phyloP scores from a whole-genome alignment of 2,329 filamentous ascomycete species.

The Diaporthe ampelina region DNA sequence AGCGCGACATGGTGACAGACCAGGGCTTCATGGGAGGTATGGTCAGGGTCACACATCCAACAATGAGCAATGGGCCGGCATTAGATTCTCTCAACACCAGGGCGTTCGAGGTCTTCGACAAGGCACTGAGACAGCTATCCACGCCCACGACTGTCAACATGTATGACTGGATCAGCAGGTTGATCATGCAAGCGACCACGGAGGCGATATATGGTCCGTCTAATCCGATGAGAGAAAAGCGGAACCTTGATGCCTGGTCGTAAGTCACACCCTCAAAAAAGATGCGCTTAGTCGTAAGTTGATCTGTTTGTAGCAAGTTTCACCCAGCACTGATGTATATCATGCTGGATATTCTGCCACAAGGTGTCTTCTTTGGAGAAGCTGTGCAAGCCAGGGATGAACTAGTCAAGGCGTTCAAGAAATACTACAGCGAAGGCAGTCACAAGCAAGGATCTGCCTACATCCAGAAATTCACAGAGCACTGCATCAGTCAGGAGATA shows the following conservation, averaged over 20 bases:
- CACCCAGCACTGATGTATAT: constrained; percentile 43
- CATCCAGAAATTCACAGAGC: constrained; percentile 37
- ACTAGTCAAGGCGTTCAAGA: constrained; percentile 27
- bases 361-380: constrained; percentile 38
- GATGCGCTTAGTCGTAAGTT: background rate
- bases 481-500: constrained; percentile 33
- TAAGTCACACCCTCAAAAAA: background rate
- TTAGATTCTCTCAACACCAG: constrained; percentile 36
- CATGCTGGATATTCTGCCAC: constrained; percentile 41
- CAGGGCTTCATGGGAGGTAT: constrained; percentile 41
- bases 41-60: constrained; percentile 39
- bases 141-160: constrained; percentile 18
- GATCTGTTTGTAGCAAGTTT: constrained; percentile 12
- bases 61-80: constrained; percentile 31
- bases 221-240: constrained; percentile 41
- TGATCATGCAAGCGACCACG: constrained; percentile 43
- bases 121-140: constrained; percentile 12
- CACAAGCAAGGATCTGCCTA: constrained; percentile 40
- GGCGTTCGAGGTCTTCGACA: constrained; percentile 29
- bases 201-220: constrained; percentile 42
- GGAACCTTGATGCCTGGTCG: constrained; percentile 37
- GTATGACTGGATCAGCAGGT: constrained; percentile 38
- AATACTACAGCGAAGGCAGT: constrained; percentile 35
- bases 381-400: background rate
- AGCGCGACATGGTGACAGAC: constrained; percentile 40